Evolutionary conservation across 1,284 basidiomycete species (phyloP).

Genomic region (Ceratobasidium sp.): DNA sequence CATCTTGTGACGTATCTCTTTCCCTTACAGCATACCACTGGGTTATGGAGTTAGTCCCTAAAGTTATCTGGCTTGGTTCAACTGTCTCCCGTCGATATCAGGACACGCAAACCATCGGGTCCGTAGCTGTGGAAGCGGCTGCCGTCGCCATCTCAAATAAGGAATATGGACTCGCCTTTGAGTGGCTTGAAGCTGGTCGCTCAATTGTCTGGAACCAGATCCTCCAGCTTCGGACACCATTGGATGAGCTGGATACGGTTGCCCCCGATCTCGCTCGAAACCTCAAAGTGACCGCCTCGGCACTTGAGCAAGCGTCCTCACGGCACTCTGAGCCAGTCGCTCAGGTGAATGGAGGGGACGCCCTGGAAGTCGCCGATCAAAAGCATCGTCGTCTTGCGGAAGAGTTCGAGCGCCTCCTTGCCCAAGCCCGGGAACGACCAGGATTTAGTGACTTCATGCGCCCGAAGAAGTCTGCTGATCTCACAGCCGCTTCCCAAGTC

Average conservation of each 20-base stretch:
- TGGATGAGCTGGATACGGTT: too few species aligned
- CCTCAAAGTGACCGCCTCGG: too few species aligned
- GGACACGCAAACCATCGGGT: background rate
- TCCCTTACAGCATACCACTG: conserved; percentile 17
- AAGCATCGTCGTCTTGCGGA: too few species aligned
- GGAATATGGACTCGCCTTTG: conserved; percentile 29
- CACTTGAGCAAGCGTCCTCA: too few species aligned
- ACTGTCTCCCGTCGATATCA: conserved; percentile 17
- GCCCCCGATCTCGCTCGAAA: too few species aligned
- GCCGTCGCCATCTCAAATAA: conserved; percentile 23
- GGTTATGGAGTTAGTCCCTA: conserved; percentile 35
- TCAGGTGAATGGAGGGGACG: too few species aligned
- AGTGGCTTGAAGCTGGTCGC: conserved; percentile 45
- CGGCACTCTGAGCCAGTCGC: too few species aligned
- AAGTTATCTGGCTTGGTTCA: conserved; percentile 40
- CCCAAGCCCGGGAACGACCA: background rate
- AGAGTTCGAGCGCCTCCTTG: background rate
- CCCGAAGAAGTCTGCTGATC: background rate
- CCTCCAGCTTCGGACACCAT: too few species aligned
- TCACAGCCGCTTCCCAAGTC: background rate
- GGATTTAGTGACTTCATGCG: background rate
- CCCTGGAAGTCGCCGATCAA: too few species aligned
- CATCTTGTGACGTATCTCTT: too few species aligned
- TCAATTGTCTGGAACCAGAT: conserved; percentile 45
- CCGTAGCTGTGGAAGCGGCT: conserved; percentile 32